phyloP scores from a whole-genome alignment of 768 basidiomycete species.

The Phlebiopsis gigantea region DNA sequence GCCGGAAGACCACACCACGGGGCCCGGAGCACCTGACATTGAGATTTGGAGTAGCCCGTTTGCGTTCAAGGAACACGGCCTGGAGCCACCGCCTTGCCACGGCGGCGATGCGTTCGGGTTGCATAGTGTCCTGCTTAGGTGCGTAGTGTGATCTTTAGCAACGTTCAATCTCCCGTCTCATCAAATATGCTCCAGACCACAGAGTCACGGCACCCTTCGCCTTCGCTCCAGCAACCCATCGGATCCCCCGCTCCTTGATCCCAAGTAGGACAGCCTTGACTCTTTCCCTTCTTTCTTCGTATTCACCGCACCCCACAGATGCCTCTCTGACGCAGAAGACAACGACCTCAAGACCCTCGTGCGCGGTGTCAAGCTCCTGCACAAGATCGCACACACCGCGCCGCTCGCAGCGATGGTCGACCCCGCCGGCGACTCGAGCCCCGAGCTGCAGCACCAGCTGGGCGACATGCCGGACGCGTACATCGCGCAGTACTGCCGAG shows the following conservation, averaged over 20 bases:
- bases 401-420: constrained; percentile 36
- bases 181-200: constrained; percentile 29
- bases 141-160: background rate
- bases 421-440: constrained; percentile 18
- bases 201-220: constrained; percentile 35
- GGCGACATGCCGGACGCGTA: constrained; percentile 28
- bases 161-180: background rate
- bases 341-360: constrained; percentile 36
- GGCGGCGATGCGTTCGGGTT: constrained; percentile 20
- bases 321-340: constrained; percentile 29
- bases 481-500: constrained; percentile 29
- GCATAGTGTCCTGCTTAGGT: constrained; percentile 28
- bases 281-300: background rate
- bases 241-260: constrained; percentile 40
- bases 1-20: constrained; percentile 28
- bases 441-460: constrained; percentile 34
- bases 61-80: constrained; percentile 18
- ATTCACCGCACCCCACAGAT: constrained; percentile 28
- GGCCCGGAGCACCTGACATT: constrained; percentile 29
- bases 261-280: constrained; percentile 31
- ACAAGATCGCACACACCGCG: constrained; percentile 32
- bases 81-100: constrained; percentile 3
- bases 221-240: constrained; percentile 37
- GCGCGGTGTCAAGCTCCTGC: constrained; percentile 35
- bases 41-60: constrained; percentile 28